Evolutionary conservation across 2,329 filamentous ascomycete species (phyloP).

Genomic region (Purpureocillium lavendulum): DNA sequence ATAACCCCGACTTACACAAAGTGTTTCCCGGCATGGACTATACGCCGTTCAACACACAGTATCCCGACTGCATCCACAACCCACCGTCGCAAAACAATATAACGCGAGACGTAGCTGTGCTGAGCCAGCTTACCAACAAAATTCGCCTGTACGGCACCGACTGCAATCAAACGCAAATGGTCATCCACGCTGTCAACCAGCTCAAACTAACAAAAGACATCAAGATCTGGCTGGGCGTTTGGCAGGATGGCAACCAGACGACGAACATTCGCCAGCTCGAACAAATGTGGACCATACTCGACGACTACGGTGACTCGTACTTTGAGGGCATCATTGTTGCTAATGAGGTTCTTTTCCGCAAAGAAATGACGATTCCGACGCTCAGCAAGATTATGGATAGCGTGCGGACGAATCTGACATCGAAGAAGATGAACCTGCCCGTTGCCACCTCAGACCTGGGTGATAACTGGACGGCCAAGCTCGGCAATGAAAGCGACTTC

Average conservation of each 20-base stretch:
- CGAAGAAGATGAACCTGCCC: conserved; percentile 58
- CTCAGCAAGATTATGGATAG: conserved; percentile 57
- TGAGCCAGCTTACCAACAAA: conserved; percentile 82
- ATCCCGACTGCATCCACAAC: conserved; percentile 68
- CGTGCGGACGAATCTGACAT: conserved; percentile 64
- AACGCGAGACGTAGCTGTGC: conserved; percentile 81
- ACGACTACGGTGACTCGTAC: conserved; percentile 54
- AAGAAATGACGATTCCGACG: conserved; percentile 60
- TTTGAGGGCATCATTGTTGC: conserved; percentile 80
- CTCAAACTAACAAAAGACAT: conserved; percentile 63
- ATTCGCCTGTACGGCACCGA: conserved; percentile 90
- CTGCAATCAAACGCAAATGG: conserved; percentile 95
- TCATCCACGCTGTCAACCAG: conserved; percentile 70
- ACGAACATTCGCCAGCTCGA: conserved; percentile 75
- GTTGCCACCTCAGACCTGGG: conserved; percentile 86
- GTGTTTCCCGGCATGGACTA: conserved; percentile 96
- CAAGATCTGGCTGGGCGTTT: conserved; percentile 92
- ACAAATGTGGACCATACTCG: conserved; percentile 79
- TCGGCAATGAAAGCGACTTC: conserved; percentile 67
- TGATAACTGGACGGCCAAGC: conserved; percentile 68
- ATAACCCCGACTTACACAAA: conserved; percentile 76
- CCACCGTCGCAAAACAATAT: conserved; percentile 90
- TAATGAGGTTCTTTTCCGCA: conserved; percentile 69
- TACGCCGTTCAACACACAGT: conserved; percentile 84
- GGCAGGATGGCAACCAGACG: conserved; percentile 76